These are phyloP conservation scores for Saccharomyces hybrid DNA, from an alignment of 1,139 yeast genomes.

Conservation along the genomic window DNA sequence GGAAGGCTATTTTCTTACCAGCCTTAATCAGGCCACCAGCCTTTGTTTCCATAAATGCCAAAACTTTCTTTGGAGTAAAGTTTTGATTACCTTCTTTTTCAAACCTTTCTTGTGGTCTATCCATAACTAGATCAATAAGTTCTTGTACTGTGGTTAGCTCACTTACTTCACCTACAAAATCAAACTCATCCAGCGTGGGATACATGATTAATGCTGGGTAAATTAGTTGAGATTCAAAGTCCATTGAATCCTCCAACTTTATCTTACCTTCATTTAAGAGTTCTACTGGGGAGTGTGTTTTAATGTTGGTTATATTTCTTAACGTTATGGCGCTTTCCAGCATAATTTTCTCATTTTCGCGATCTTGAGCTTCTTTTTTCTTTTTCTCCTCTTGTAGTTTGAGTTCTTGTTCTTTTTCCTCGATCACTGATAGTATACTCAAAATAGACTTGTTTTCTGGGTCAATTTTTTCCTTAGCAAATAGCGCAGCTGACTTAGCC, in stretches of 20 bases:
- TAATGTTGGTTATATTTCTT: conserved; percentile 47
- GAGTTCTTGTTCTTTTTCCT: conserved; percentile 34
- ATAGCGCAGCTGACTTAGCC: conserved; percentile 56
- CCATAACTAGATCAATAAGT: conserved; percentile 46
- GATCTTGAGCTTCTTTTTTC: conserved; percentile 21
- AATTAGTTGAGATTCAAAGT: conserved; percentile 69
- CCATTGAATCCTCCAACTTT: conserved; percentile 60
- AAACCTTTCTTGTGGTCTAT: conserved; percentile 69
- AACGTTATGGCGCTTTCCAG: conserved; percentile 47
- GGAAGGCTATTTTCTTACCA: conserved; percentile 67
- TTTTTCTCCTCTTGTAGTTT: conserved; percentile 24
- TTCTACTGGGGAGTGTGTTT: conserved; percentile 43
- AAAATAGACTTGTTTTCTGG: conserved; percentile 48
- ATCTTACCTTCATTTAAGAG: conserved; percentile 33
- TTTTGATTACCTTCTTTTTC: conserved; percentile 52
- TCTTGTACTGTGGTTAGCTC: conserved; percentile 61
- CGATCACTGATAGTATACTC: conserved; percentile 37
- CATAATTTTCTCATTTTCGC: conserved; percentile 27
- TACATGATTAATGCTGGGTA: conserved; percentile 77
- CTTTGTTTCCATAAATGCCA: conserved; percentile 74
- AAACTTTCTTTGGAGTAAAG: conserved; percentile 53
- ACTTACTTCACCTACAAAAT: conserved; percentile 65
- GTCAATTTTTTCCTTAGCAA: conserved; percentile 54
- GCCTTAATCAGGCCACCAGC: conserved; percentile 81
- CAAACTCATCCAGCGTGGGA: conserved; percentile 81